Evolutionary conservation across 495 filamentous ascomycete genomes (phyloP), one percentile per base, ranked within the genome.

Genomic region (Aspergillus carlsbadensis): DNA sequence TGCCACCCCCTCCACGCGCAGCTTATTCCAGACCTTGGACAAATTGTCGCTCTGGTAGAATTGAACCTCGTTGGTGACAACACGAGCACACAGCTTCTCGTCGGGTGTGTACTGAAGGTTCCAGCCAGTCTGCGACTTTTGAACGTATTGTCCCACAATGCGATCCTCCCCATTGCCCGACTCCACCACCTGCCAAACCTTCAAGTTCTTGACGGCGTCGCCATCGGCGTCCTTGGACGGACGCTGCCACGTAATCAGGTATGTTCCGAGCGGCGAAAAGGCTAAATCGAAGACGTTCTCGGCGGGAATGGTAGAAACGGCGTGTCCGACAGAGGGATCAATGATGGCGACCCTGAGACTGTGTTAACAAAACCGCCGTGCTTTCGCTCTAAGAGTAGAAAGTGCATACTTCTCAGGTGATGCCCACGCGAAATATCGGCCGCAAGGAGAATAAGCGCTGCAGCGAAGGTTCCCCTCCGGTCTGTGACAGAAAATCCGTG

Each of bases 91-190:
- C 66, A 87, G 90, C 62, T 80, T 78, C 81, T 98, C 94, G 69
- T 98, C 94, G 56, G 82, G 81, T 26, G 91, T 96, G 69, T 97
- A 98, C 72, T 98, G 95, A 68, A 98, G 79, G 74, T 96, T 97
- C 94, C 93, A 98, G 66, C 92, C 91, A 15, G 89, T 92, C 77
- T 92, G 89, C 52, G 84, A 88, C 76, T 96, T 96, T 72, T 98
- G 93, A 61, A 98, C 94, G 66, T 92, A 98, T 59, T 82, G 78
- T 56, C 91, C 91, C 33, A 96, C 82, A n/a, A 90, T 82, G 64
- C 83, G 73, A 63, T 88, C 86, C 34, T 74, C 73, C 53, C 65
- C 73, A 42, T 66, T 73, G 46, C 73, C 37, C 34, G 57, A 47
- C 18, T 56, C 87, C 48, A 88, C 69, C 33, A 88, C 89, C 65